Percentiles rank a stretch among this genome's conserved stretches.
Conservation (phyloP, 768 basidiomycete species). For the Saitozyma sp. region DNA sequence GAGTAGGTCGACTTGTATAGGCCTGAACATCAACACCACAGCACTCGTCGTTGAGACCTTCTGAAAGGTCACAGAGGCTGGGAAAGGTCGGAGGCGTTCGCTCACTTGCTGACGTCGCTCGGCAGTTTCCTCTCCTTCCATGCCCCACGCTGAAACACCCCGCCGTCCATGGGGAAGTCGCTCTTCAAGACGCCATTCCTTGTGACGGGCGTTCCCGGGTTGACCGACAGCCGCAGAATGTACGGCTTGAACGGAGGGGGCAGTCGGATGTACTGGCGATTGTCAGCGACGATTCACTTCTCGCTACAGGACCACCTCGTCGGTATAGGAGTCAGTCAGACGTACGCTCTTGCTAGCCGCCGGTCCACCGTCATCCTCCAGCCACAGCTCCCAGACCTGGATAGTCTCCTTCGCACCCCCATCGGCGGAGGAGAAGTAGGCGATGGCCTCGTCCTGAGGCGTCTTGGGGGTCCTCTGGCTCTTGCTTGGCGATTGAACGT, state of each 20-base stretch:
- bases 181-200: conserved; percentile 91
- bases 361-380: conserved; percentile 90
- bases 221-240: conserved; percentile 82
- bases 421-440: conserved; percentile 73
- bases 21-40: conserved; percentile 57
- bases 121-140: conserved; percentile 65
- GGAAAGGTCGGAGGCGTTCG: conserved; percentile 4
- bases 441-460: conserved; percentile 87
- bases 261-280: conserved; percentile 81
- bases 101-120: conserved; percentile 59
- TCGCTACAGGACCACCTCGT: not conserved
- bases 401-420: conserved; percentile 51
- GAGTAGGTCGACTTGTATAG: conserved; percentile 89
- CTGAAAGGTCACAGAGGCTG: not conserved
- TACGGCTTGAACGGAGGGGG: conserved; percentile 88
- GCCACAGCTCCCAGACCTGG: conserved; percentile 77
- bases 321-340: conserved; percentile 26
- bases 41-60: not conserved
- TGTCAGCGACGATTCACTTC: not conserved
- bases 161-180: conserved; percentile 94
- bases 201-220: conserved; percentile 87
- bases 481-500: conserved; percentile 2
- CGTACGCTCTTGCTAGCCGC: conserved; percentile 77
- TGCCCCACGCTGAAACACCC: conserved; percentile 71
- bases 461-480: conserved; percentile 66